Conservation (phyloP, 2,329 filamentous ascomycete genomes). For the Amauroascus niger region DNA sequence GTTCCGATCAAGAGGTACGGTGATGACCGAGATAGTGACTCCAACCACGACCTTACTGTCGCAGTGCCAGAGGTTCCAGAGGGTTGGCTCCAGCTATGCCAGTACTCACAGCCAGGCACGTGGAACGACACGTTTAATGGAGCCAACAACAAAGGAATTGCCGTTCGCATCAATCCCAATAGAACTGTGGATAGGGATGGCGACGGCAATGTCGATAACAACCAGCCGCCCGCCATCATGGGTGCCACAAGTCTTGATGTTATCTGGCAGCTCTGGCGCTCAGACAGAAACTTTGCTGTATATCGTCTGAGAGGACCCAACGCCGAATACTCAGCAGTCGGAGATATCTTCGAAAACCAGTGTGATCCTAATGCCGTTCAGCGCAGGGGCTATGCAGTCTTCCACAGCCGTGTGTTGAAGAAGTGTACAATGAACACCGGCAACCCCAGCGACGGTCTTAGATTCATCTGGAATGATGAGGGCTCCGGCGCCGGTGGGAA, state of each 20-base stretch:
- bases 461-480: conserved; percentile 5
- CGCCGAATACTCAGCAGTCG: neutral
- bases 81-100: conserved; percentile 7
- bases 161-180: conserved; percentile 5
- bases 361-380: conserved; percentile 8
- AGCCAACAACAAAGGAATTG: conserved; percentile 4
- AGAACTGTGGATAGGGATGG: conserved; percentile 5
- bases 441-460: neutral
- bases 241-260: conserved; percentile 5
- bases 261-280: conserved; percentile 6
- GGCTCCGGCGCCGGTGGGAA: conserved; percentile 4
- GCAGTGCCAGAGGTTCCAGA: conserved; percentile 1
- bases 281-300: conserved; percentile 7
- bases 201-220: neutral
- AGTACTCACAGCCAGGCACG: conserved; percentile 1
- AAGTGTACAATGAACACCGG: neutral
- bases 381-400: conserved; percentile 1
- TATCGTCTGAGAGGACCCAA: conserved; percentile 1
- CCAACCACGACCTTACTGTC: conserved; percentile 1
- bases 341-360: conserved; percentile 8
- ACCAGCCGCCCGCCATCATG: conserved; percentile 1
- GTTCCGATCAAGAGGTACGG: conserved; percentile 7
- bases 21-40: neutral
- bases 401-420: conserved; percentile 1
- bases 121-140: conserved; percentile 7